A percentile compares a stretch with the other conserved stretches of the same genome.
Evolutionary conservation across 2,329 filamentous ascomycete species (phyloP).

Genomic region (Chrysosporium queenslandicum): DNA sequence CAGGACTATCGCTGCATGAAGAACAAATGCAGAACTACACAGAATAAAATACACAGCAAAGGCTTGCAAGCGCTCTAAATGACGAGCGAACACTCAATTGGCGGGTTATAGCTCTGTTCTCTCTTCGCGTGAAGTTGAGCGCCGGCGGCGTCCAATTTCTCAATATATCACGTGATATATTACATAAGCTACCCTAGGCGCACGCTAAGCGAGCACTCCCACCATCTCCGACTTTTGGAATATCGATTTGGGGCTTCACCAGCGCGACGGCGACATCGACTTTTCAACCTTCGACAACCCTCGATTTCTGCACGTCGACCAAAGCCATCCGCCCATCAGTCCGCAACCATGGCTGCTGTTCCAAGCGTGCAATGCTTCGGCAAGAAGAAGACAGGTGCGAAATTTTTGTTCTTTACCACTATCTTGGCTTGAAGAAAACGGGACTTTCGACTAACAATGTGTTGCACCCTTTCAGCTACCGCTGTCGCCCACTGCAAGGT

Average conservation of each 20-base stretch:
- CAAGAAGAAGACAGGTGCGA: conserved; percentile 76
- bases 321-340: conserved; percentile 24
- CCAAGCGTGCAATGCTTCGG: conserved; percentile 96
- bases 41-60: background rate
- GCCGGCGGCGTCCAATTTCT: background rate
- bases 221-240: conserved; percentile 24
- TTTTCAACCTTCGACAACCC: conserved; percentile 13
- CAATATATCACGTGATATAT: conserved; percentile 20
- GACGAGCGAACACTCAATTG: background rate
- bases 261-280: conserved; percentile 30
- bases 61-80: background rate
- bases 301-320: conserved; percentile 34
- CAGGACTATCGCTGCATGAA: conserved; percentile 12
- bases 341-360: conserved; percentile 55
- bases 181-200: conserved; percentile 21
- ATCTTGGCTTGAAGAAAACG: conserved; percentile 8
- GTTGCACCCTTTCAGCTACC: conserved; percentile 49
- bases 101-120: background rate
- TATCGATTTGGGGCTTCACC: conserved; percentile 24
- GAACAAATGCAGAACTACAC: background rate
- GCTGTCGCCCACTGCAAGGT: conserved; percentile 91
- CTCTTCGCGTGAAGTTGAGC: no score
- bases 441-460: conserved; percentile 25
- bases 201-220: conserved; percentile 35
- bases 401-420: background rate